These are phyloP conservation scores for Harrya chromipes DNA, from an alignment of 768 basidiomycete species.

Conservation along the genomic window DNA sequence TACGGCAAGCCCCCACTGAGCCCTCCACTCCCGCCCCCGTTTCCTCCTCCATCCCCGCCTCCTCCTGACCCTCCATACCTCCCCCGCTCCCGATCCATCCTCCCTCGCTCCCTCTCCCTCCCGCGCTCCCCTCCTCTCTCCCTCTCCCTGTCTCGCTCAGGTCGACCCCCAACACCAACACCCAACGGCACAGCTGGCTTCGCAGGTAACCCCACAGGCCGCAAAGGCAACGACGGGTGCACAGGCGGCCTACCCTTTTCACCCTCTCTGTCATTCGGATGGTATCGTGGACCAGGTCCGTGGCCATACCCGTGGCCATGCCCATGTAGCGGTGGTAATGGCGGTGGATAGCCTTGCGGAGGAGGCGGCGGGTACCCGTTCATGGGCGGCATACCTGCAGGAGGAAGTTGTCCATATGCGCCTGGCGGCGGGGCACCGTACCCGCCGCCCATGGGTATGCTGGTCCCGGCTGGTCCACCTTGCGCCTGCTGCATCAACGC, in stretches of 20 bases:
- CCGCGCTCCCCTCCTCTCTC: constrained; percentile 8
- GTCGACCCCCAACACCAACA: constrained; percentile 8
- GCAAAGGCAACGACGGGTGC: constrained; percentile 21
- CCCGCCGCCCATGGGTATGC: constrained; percentile 9
- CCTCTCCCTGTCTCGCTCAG: constrained; percentile 18
- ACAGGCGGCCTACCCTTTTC: constrained; percentile 10
- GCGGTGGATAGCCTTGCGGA: constrained; percentile 18
- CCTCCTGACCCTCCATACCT: constrained; percentile 12
- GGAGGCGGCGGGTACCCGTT: constrained; percentile 19
- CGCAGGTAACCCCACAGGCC: constrained; percentile 18
- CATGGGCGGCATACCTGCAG: constrained; percentile 2
- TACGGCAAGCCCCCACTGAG: constrained; percentile 28
- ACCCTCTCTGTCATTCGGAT: constrained; percentile 10
- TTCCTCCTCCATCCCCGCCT: constrained; percentile 6
- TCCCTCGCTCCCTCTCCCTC: constrained; percentile 10
- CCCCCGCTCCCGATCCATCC: constrained; percentile 18
- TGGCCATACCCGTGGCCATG: constrained; percentile 11
- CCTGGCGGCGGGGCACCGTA: constrained; percentile 14
- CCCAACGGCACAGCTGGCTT: constrained; percentile 18
- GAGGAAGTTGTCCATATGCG: constrained; percentile 8
- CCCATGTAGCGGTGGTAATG: constrained; percentile 4
- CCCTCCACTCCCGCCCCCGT: constrained; percentile 7
- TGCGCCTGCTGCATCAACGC: constrained; percentile 30
- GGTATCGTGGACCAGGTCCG: constrained; percentile 5
- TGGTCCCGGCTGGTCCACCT: constrained; percentile 5